These are phyloP conservation scores for Aristolochia contorta DNA, from an alignment of 164 flowering plant genomes.

Conservation along the genomic window DNA sequence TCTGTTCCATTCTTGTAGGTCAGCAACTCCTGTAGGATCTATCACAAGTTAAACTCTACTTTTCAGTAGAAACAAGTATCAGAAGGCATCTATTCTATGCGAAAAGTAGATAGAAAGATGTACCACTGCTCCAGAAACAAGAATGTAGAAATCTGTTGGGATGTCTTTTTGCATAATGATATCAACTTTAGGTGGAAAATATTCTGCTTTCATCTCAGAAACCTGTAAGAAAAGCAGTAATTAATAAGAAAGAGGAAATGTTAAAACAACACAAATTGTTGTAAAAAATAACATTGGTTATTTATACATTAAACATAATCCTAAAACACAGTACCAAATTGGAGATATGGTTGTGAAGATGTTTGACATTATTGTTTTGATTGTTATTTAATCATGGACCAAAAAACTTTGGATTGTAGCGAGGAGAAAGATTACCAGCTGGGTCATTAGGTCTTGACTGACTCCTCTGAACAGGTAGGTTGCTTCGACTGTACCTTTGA, in stretches of 20 bases:
- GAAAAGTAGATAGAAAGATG: background rate
- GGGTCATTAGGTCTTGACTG: slow-evolving; percentile 52
- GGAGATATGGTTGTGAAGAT: background rate
- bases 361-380: background rate
- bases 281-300: background rate
- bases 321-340: too few relatives aligned
- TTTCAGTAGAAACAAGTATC: background rate
- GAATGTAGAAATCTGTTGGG: slow-evolving; percentile 81
- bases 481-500: slow-evolving; percentile 31
- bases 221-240: slow-evolving; percentile 32
- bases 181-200: slow-evolving; percentile 83
- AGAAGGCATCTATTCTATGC: background rate
- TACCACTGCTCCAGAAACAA: slow-evolving; percentile 87
- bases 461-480: slow-evolving; percentile 58
- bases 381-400: background rate
- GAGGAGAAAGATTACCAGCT: slow-evolving; percentile 32
- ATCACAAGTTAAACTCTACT: slow-evolving; percentile 8
- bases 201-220: slow-evolving; percentile 82
- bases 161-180: slow-evolving; percentile 76
- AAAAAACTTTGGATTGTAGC: background rate
- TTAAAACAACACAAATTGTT: background rate
- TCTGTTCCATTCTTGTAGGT: slow-evolving; percentile 53
- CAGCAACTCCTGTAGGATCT: slow-evolving; percentile 56
- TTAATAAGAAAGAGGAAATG: background rate
- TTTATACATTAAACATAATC: background rate